Base-by-base conservation (phyloP, 805 yeast species). In the Teunomyces panamensis region DNA sequence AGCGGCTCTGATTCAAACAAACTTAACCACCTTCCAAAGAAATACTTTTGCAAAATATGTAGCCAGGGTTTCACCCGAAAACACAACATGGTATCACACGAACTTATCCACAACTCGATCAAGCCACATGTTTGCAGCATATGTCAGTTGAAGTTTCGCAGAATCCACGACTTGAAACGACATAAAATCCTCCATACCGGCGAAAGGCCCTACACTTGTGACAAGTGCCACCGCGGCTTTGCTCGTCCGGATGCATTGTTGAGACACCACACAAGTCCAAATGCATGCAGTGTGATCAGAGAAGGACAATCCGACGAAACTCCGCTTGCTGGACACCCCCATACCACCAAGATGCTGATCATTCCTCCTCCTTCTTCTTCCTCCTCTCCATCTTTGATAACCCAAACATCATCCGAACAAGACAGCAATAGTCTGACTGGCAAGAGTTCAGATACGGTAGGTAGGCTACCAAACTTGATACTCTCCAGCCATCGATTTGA, bases 121-220 rank as follows among this genome's bases (percentile, higher is more conserved):
- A 83, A 80, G 59, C 89, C 90, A 1, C 86, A 76, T 63, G 63
- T 68, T 20, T 87, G 96, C 63, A 52, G 75, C 9, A 74, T 76
- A 27, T 87, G 96, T 58, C 68, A 74, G 45, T 69, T 79, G 42
- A 77, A 73, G 53, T 87, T 88, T 63, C 75, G 94, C 50, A 73
- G 95, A 42, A 75, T 81, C 28, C 91, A 87, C 62, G 95, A 88
- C 62, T 71, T 88, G 57, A 85, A 82, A 57, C 74, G 96, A 45
- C 96, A 87, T 58, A 79, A 78, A 48, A 84, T 84, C 63, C 71
- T 84, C 30, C 96, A 87, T 59, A 79, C 89, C 0, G 92, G 92
- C 17, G 89, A 81, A 53, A 83, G 79, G 60, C 91, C 92, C 1
- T 83, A 68, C 59, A 65, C 60, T 36, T 87, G 95, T 61, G 67